Percentiles rank a stretch among this genome's conserved stretches.
phyloP scores from a whole-genome alignment of 495 filamentous ascomycete genomes.

The Staphylotrichum longicolle region DNA sequence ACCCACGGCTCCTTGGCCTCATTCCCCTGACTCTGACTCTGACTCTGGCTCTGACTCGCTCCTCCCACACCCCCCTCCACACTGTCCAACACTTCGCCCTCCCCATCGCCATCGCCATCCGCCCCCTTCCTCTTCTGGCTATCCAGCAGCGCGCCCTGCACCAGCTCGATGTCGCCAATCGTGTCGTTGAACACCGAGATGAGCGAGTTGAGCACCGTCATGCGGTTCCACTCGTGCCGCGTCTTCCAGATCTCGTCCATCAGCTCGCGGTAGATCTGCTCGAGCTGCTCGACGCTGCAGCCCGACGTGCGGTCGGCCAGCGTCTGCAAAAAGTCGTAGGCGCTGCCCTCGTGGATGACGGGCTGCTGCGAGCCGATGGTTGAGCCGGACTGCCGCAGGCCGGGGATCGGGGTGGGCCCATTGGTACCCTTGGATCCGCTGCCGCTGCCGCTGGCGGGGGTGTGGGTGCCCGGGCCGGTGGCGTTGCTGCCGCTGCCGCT shows the following conservation, averaged over 20 bases:
- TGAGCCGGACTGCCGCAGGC: constrained; percentile 34
- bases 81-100: constrained; percentile 11
- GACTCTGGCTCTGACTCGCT: constrained; percentile 8
- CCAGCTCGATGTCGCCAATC: constrained; percentile 72
- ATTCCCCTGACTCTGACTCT: constrained; percentile 5
- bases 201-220: constrained; percentile 60
- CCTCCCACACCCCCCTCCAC: constrained; percentile 3
- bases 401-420: not conserved
- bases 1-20: constrained; percentile 17
- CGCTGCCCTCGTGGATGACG: constrained; percentile 55
- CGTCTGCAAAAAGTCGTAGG: constrained; percentile 55
- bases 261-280: constrained; percentile 84
- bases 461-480: not conserved
- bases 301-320: constrained; percentile 68
- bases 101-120: constrained; percentile 1
- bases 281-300: constrained; percentile 86
- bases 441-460: not conserved
- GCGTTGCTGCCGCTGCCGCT: no score
- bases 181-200: constrained; percentile 71
- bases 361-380: constrained; percentile 46
- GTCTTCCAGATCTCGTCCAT: constrained; percentile 86
- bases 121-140: constrained; percentile 27
- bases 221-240: constrained; percentile 77
- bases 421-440: not conserved
- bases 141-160: constrained; percentile 50